phyloP scores from a whole-genome alignment of 2,329 filamentous ascomycete genomes.

The Alternaria arborescens region DNA sequence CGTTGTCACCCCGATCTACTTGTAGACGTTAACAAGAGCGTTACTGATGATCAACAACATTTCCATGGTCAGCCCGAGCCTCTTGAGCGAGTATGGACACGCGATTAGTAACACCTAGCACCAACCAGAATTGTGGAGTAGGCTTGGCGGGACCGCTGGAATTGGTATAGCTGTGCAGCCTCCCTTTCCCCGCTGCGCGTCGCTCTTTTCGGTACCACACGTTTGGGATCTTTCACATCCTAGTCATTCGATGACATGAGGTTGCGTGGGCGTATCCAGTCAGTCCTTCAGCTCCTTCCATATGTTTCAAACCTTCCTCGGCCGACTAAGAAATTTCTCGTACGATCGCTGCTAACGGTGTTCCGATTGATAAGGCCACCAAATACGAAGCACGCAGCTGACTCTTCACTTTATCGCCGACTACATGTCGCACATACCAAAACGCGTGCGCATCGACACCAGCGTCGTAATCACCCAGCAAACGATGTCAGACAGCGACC shows the following conservation, averaged over 20 bases:
- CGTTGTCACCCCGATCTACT: background rate
- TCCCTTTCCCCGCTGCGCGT: constrained; percentile 13
- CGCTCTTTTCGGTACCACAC: constrained; percentile 9
- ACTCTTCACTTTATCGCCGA: background rate
- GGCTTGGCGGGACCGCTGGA: background rate
- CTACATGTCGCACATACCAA: background rate
- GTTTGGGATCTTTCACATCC: constrained; percentile 1
- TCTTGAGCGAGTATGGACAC: background rate
- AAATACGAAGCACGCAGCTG: constrained; percentile 3
- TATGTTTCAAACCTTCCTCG: background rate
- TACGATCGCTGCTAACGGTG: background rate
- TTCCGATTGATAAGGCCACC: background rate
- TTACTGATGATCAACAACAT: background rate
- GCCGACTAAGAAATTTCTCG: background rate
- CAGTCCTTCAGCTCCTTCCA: background rate
- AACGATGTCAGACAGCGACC: constrained; percentile 6
- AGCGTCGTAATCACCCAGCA: constrained; percentile 1
- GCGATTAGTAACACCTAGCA: background rate
- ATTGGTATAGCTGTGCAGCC: constrained; percentile 4
- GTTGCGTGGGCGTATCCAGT: background rate
- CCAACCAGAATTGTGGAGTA: constrained; percentile 1
- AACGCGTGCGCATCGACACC: constrained; percentile 1
- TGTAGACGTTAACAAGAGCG: background rate
- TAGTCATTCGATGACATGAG: background rate
- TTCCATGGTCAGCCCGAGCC: background rate